These are phyloP conservation scores for Artemisia argyi DNA, from an alignment of 129 eudicot genomes.

Conservation along the genomic window DNA sequence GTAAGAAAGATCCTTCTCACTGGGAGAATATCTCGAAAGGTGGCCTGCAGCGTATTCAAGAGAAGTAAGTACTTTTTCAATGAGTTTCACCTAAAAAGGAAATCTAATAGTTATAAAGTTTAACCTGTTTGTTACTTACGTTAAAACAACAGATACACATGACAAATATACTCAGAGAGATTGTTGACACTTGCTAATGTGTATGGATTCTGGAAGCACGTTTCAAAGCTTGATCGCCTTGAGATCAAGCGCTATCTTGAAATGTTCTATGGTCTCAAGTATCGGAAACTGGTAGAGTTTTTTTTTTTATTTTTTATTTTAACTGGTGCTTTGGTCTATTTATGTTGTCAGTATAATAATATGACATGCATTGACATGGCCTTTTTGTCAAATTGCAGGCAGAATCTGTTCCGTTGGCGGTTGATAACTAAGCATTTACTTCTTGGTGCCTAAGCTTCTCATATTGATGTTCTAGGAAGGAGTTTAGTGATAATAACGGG, in stretches of 20 bases:
- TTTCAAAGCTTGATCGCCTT: conserved; percentile 58
- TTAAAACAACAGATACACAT: conserved; percentile 52
- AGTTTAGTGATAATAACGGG: not conserved
- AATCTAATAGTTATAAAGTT: not conserved
- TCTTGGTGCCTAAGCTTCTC: not conserved
- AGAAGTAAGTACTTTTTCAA: conserved; percentile 48
- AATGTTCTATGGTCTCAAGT: conserved; percentile 76
- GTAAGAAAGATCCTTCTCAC: conserved; percentile 52
- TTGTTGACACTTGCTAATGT: conserved; percentile 66
- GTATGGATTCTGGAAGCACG: conserved; percentile 73
- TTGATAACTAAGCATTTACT: conserved; percentile 7
- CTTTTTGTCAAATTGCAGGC: conserved; percentile 5
- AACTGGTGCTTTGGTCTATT: not conserved
- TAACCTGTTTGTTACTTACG: no score
- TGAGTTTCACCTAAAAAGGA: not conserved
- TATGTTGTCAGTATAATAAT: not conserved
- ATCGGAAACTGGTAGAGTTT: conserved; percentile 50
- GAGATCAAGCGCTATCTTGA: conserved; percentile 78
- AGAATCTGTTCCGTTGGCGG: conserved; percentile 26
- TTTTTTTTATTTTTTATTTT: not conserved
- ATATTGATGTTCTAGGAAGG: not conserved
- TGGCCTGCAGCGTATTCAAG: conserved; percentile 64
- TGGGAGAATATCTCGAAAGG: conserved; percentile 67
- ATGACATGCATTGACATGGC: not conserved
- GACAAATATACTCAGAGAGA: conserved; percentile 77